phyloP scores from a whole-genome alignment of 1,284 basidiomycete species.

The Waitea zeae region DNA sequence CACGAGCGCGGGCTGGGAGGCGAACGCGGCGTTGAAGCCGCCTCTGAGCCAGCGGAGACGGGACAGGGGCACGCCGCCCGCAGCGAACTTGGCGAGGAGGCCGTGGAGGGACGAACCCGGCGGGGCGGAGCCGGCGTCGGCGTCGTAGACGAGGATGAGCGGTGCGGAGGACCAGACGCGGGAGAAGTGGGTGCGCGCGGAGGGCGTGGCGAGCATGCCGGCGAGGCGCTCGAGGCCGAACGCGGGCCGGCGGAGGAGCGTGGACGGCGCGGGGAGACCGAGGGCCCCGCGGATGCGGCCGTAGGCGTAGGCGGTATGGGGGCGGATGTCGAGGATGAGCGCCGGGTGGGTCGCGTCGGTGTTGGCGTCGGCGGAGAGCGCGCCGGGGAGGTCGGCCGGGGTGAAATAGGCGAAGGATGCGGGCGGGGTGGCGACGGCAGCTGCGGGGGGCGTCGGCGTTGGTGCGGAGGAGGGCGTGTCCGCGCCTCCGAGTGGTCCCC shows the following conservation, averaged over 20 bases:
- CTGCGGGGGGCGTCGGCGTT: no score
- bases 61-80: constrained; percentile 40
- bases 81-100: constrained; percentile 71
- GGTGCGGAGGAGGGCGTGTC: background rate
- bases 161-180: constrained; percentile 33
- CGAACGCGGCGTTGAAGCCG: constrained; percentile 58
- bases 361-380: constrained; percentile 17
- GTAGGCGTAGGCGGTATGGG: constrained; percentile 53
- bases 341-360: no score
- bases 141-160: constrained; percentile 69
- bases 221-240: constrained; percentile 63
- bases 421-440: no score
- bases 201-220: constrained; percentile 65
- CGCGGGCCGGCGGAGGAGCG: constrained; percentile 76
- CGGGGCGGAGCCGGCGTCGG: constrained; percentile 42
- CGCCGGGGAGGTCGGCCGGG: constrained; percentile 13
- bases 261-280: constrained; percentile 85
- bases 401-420: constrained; percentile 13
- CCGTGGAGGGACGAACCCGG: constrained; percentile 60
- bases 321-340: constrained; percentile 79
- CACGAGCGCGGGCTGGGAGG: constrained; percentile 31
- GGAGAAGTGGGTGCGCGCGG: constrained; percentile 41
- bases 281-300: constrained; percentile 61
- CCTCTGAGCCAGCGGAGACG: constrained; percentile 65
- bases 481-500: no score